Conservation (phyloP, 495 filamentous ascomycete genomes). For the Aspergillus olivimuriae region DNA sequence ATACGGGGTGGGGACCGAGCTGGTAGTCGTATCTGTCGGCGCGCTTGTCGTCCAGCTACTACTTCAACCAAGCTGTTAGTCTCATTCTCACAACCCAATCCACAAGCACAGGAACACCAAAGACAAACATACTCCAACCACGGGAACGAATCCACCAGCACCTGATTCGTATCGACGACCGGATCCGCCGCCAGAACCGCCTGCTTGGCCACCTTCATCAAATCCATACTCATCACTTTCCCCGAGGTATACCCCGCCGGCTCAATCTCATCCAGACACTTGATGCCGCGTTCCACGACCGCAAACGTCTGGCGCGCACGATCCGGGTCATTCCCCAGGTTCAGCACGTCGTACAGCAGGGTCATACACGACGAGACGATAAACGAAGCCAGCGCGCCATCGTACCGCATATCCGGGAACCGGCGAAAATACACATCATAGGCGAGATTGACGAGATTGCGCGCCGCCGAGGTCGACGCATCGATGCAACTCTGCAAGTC, state of each 20-base stretch:
- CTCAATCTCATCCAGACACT: conserved; percentile 10
- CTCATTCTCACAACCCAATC: too few relatives aligned
- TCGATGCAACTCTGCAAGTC: conserved; percentile 8
- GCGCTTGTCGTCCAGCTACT: conserved; percentile 2
- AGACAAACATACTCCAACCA: conserved; percentile 10
- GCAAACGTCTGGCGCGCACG: conserved; percentile 5
- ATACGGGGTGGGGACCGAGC: not conserved
- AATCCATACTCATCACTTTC: conserved; percentile 9
- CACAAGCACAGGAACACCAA: not conserved
- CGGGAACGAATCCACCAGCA: conserved; percentile 7
- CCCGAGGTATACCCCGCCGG: conserved; percentile 6
- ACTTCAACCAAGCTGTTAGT: too few relatives aligned
- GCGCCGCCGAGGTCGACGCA: conserved; percentile 2
- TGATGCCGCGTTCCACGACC: conserved; percentile 7
- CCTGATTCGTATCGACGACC: conserved; percentile 7
- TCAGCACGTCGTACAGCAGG: conserved; percentile 7
- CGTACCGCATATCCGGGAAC: conserved; percentile 6
- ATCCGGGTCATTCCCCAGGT: conserved; percentile 3
- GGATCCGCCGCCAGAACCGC: conserved; percentile 5
- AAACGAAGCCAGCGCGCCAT: conserved; percentile 6
- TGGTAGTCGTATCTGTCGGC: not conserved
- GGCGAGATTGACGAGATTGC: conserved; percentile 5
- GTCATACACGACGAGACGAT: conserved; percentile 5
- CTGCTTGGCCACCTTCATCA: conserved; percentile 11
- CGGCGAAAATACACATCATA: conserved; percentile 9